Conservation (phyloP, 2,329 filamentous ascomycete genomes). For the Fusarium sp. region DNA sequence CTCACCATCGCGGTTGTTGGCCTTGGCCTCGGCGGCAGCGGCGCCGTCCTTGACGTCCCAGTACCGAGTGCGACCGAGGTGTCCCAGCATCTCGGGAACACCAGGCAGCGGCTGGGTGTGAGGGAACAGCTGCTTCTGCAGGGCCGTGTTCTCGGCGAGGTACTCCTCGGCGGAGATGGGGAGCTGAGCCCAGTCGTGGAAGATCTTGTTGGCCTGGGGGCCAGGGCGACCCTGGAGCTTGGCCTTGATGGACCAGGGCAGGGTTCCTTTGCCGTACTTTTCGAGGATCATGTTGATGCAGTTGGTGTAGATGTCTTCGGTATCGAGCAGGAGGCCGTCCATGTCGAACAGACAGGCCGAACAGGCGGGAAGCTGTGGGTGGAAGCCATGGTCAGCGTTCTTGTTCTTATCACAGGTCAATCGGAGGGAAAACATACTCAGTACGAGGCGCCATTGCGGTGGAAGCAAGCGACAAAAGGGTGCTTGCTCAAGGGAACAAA, state of each 20-base stretch:
- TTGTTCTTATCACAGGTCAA: not conserved
- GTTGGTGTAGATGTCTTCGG: slow-evolving; percentile 88
- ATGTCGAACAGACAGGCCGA: slow-evolving; percentile 98
- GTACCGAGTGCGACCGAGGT: slow-evolving; percentile 66
- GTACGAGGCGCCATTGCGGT: slow-evolving; percentile 57
- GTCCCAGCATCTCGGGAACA: slow-evolving; percentile 74
- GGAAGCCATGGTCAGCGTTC: slow-evolving; percentile 21
- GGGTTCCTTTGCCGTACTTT: slow-evolving; percentile 76
- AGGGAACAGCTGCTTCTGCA: slow-evolving; percentile 81
- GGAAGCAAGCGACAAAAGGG: not conserved
- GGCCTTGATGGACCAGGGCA: slow-evolving; percentile 97
- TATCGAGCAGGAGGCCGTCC: slow-evolving; percentile 95
- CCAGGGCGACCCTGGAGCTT: slow-evolving; percentile 76
- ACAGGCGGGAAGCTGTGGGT: slow-evolving; percentile 77
- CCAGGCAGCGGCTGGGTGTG: slow-evolving; percentile 82
- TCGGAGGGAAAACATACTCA: slow-evolving; percentile 52
- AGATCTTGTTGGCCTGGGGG: slow-evolving; percentile 64
- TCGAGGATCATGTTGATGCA: slow-evolving; percentile 86
- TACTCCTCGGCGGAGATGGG: slow-evolving; percentile 81
- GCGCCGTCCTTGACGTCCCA: slow-evolving; percentile 55
- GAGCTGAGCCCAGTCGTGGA: slow-evolving; percentile 85
- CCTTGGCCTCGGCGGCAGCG: slow-evolving; percentile 35
- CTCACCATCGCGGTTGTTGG: slow-evolving; percentile 28
- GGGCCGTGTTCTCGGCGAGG: slow-evolving; percentile 64
- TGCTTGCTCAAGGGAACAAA: not conserved